These are phyloP conservation scores for Solanum dulcamara DNA, from an alignment of 257 asterid species.

Conservation along the genomic window DNA sequence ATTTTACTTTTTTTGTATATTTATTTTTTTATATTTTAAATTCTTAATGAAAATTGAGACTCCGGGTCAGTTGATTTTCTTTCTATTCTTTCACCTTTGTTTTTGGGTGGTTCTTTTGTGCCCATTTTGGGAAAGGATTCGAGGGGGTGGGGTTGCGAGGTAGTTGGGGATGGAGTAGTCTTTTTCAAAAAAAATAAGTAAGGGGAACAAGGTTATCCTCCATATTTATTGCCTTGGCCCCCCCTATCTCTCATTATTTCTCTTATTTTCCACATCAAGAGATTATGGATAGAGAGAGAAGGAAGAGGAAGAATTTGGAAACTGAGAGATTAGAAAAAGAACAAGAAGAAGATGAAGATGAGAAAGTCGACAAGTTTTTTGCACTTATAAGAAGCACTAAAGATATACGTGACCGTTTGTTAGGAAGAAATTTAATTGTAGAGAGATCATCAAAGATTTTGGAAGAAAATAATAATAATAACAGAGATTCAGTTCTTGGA, in stretches of 20 bases:
- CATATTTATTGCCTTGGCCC: background rate
- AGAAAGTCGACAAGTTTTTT: constrained; percentile 18
- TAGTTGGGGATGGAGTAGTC: background rate
- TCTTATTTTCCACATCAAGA: background rate
- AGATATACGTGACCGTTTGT: constrained; percentile 8
- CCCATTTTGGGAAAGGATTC: too few relatives aligned
- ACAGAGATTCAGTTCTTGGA: background rate
- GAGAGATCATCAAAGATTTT: background rate
- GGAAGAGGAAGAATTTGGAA: constrained; percentile 10
- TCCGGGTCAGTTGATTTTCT: too few relatives aligned
- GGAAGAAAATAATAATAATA: background rate
- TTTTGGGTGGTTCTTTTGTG: too few relatives aligned
- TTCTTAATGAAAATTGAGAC: too few relatives aligned
- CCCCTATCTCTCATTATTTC: background rate
- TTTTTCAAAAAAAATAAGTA: too few relatives aligned
- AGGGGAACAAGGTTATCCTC: too few relatives aligned
- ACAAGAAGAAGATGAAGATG: constrained; percentile 16
- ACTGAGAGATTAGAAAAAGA: constrained; percentile 10
- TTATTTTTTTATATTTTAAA: too few relatives aligned
- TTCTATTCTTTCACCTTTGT: too few relatives aligned
- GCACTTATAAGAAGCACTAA: constrained; percentile 12
- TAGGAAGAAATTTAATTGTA: background rate
- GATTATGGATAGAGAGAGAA: constrained; percentile 6
- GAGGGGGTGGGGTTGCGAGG: background rate
- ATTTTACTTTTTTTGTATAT: too few relatives aligned